Percentiles rank a stretch among this genome's conserved stretches.
Conservation (phyloP, 371 early-diverging fungal species). For the Mortierella sp. region DNA sequence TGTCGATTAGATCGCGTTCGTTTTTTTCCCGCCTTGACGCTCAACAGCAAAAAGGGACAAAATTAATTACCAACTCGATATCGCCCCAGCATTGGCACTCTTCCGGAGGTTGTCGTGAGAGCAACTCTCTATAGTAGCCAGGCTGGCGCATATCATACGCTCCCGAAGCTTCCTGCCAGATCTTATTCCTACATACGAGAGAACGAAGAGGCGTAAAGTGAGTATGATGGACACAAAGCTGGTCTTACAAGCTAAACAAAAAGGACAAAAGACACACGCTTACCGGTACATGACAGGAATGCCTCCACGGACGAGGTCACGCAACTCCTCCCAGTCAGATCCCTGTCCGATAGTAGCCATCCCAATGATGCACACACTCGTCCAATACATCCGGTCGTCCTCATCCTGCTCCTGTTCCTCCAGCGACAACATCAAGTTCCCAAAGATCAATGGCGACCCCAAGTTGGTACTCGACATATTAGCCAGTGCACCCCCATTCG, state of each 20-base stretch:
- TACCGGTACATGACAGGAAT: conserved; percentile 57
- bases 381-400: conserved; percentile 52
- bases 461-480: conserved; percentile 46
- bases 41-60: background rate
- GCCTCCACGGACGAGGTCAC: conserved; percentile 54
- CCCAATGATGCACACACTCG: conserved; percentile 48
- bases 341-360: conserved; percentile 54
- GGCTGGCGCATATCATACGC: conserved; percentile 51
- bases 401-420: conserved; percentile 47
- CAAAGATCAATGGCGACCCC: conserved; percentile 37
- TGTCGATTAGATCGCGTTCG: background rate
- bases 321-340: conserved; percentile 54
- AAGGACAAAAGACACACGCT: background rate
- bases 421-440: conserved; percentile 31
- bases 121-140: conserved; percentile 53
- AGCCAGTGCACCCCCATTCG: conserved; percentile 32
- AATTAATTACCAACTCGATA: conserved; percentile 51
- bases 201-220: background rate
- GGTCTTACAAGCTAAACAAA: too few relatives aligned
- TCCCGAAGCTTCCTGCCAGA: conserved; percentile 59
- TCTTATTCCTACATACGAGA: conserved; percentile 38
- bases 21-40: background rate
- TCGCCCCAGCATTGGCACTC: conserved; percentile 52
- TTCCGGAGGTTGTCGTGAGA: conserved; percentile 30
- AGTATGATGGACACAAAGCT: background rate